Evolutionary conservation across 1,284 basidiomycete genomes (phyloP).

Genomic region (Leucocoprinus gongylophorus): DNA sequence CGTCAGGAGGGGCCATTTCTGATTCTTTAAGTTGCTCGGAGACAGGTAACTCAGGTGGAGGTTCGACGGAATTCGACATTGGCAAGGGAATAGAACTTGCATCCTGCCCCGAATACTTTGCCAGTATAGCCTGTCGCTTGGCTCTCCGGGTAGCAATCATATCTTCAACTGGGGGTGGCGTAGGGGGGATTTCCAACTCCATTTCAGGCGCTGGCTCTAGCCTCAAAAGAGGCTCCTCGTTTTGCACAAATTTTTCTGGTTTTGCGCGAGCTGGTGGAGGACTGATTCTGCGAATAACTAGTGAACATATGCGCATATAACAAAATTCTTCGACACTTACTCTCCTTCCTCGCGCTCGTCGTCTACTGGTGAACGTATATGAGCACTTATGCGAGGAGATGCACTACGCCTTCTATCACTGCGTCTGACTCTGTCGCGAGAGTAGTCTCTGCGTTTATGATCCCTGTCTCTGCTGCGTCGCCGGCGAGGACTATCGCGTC

Average conservation of each 20-base stretch:
- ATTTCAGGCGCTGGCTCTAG: slow-evolving; percentile 37
- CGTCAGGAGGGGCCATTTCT: background rate
- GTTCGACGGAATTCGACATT: slow-evolving; percentile 61
- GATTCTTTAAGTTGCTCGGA: background rate
- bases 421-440: slow-evolving; percentile 26
- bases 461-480: slow-evolving; percentile 28
- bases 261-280: slow-evolving; percentile 28
- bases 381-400: slow-evolving; percentile 20
- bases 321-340: slow-evolving; percentile 45
- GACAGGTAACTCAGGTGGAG: slow-evolving; percentile 43
- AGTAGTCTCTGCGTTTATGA: slow-evolving; percentile 19
- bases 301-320: slow-evolving; percentile 6
- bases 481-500: slow-evolving; percentile 28
- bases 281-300: slow-evolving; percentile 45
- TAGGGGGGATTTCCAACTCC: slow-evolving; percentile 52
- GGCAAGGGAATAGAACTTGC: slow-evolving; percentile 51
- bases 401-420: slow-evolving; percentile 16
- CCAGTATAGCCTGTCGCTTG: slow-evolving; percentile 78
- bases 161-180: slow-evolving; percentile 61
- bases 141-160: slow-evolving; percentile 73
- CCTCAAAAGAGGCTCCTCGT: slow-evolving; percentile 10
- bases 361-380: slow-evolving; percentile 27
- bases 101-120: slow-evolving; percentile 60
- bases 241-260: background rate
- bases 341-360: slow-evolving; percentile 74